Conservation (phyloP, 2,329 filamentous ascomycete species). For the Pseudomassariella vexata region DNA sequence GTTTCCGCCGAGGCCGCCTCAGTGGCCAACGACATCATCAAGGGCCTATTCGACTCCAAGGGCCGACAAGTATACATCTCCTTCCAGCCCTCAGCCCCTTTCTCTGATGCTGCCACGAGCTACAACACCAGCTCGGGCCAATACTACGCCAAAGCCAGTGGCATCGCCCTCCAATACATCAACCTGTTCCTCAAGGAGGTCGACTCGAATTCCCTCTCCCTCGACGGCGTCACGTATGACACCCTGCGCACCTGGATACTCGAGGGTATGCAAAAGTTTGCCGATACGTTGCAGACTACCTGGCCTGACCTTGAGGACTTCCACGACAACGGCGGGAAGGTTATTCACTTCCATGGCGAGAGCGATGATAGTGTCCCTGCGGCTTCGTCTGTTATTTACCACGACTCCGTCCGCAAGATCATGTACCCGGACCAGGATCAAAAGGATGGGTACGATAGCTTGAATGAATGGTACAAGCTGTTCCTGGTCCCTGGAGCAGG, state of each 20-base stretch:
- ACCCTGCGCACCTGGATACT: slow-evolving; percentile 3
- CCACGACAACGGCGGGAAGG: slow-evolving; percentile 3
- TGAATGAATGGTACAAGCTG: no score
- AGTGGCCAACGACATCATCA: slow-evolving; percentile 2
- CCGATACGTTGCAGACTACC: slow-evolving; percentile 2
- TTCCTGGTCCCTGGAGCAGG: slow-evolving; percentile 3
- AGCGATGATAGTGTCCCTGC: slow-evolving; percentile 2
- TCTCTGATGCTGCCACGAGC: slow-evolving; percentile 2
- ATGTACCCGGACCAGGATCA: slow-evolving; percentile 1
- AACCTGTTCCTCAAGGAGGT: slow-evolving; percentile 3
- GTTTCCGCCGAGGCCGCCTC: slow-evolving; percentile 1
- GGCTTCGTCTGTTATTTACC: slow-evolving; percentile 3
- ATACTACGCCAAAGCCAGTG: slow-evolving; percentile 1
- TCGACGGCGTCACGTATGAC: neutral
- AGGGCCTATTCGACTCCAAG: slow-evolving; percentile 3
- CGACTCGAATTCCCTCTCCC: neutral
- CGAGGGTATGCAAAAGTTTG: slow-evolving; percentile 1
- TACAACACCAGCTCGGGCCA: slow-evolving; percentile 2
- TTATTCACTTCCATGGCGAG: slow-evolving; percentile 4
- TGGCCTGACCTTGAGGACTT: slow-evolving; percentile 5
- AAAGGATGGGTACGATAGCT: slow-evolving; percentile 2
- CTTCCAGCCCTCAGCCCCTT: slow-evolving; percentile 3
- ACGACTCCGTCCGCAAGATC: slow-evolving; percentile 1
- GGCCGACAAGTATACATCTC: slow-evolving; percentile 3
- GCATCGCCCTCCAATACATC: slow-evolving; percentile 3